Conservation (phyloP, 108 stramenopile species). For the Aurantiochytrium sp. region DNA sequence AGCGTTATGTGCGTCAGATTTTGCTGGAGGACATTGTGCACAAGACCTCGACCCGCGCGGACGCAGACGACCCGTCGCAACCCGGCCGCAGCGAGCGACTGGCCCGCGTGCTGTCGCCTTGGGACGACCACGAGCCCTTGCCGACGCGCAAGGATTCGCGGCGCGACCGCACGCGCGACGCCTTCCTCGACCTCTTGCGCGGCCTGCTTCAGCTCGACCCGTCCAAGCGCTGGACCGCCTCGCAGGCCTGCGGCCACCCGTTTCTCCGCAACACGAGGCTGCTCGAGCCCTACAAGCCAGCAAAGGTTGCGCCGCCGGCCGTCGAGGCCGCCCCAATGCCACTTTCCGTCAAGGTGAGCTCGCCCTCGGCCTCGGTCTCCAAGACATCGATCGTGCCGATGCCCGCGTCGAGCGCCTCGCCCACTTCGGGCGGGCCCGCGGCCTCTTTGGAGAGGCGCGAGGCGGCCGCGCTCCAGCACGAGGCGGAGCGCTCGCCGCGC, state of each 20-base stretch:
- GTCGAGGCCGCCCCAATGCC: no score
- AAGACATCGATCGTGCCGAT: no score
- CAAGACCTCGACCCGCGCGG: neutral
- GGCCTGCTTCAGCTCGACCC: conserved; percentile 15
- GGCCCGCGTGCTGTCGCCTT: neutral
- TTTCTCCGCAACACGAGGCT: neutral
- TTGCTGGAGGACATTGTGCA: neutral
- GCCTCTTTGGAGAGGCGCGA: no score
- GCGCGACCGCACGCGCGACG: neutral
- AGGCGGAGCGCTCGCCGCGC: no score
- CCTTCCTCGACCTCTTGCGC: neutral
- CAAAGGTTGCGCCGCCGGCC: no score
- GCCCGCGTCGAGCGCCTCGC: no score
- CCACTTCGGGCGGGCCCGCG: no score
- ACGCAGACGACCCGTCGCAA: neutral
- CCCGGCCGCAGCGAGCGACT: neutral
- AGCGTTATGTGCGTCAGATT: neutral
- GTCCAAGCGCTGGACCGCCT: neutral
- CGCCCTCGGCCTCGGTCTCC: no score
- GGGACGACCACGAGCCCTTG: neutral
- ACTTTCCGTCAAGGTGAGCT: no score
- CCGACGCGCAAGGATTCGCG: neutral
- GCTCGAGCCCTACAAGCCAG: neutral
- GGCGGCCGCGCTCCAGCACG: no score
- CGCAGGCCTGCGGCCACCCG: neutral